Conservation (phyloP, 2,329 filamentous ascomycete genomes). For the Cadophora sp. region DNA sequence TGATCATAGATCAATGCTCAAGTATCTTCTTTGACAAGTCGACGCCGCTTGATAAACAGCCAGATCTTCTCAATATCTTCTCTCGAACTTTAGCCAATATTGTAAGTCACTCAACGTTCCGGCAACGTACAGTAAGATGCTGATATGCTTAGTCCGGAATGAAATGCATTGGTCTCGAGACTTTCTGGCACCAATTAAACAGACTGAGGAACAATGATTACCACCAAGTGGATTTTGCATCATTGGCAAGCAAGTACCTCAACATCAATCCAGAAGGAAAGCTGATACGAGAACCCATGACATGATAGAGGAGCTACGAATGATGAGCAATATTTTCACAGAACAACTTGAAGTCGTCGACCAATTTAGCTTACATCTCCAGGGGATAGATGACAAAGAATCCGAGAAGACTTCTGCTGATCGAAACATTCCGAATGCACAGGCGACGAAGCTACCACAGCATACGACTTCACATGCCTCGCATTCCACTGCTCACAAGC, state of each 20-base stretch:
- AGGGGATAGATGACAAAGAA: slow-evolving; percentile 17
- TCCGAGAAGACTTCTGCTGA: not conserved
- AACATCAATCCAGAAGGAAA: slow-evolving; percentile 51
- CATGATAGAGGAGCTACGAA: slow-evolving; percentile 53
- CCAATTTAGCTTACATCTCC: slow-evolving; percentile 22
- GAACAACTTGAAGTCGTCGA: slow-evolving; percentile 17
- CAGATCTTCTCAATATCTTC: slow-evolving; percentile 51
- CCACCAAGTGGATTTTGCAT: slow-evolving; percentile 14
- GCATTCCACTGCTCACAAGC: too few species aligned
- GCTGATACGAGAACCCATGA: slow-evolving; percentile 52
- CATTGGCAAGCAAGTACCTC: slow-evolving; percentile 33
- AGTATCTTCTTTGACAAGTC: slow-evolving; percentile 49
- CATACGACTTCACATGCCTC: too few species aligned
- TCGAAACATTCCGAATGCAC: slow-evolving; percentile 13
- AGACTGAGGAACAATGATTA: slow-evolving; percentile 35
- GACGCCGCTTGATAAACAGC: slow-evolving; percentile 43
- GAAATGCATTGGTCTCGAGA: slow-evolving; percentile 48
- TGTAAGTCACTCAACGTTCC: too few species aligned
- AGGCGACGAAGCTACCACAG: too few species aligned
- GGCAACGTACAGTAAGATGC: too few species aligned
- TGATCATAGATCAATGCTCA: slow-evolving; percentile 50
- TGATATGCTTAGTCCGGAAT: slow-evolving; percentile 50
- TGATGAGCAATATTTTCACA: slow-evolving; percentile 48
- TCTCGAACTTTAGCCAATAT: slow-evolving; percentile 50
- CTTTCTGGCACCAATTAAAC: slow-evolving; percentile 44